Base-by-base conservation (phyloP, 805 yeast species). In the Candida nanaspora region DNA sequence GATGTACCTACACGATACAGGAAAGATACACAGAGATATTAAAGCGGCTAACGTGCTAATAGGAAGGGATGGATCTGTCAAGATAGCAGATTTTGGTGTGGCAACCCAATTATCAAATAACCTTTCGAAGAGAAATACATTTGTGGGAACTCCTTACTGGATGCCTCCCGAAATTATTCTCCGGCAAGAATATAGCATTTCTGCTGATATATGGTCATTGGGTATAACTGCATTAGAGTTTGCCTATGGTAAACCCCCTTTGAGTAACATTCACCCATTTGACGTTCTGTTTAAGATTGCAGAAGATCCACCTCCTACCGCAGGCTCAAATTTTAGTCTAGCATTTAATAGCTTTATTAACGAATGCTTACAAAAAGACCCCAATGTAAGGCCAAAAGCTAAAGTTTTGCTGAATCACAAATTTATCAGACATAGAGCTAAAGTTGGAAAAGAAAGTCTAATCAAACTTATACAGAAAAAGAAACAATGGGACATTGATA, bases 31-130 rank as follows among this genome's bases (percentile, higher is more conserved):
- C 57, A 65, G 98, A 45, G 98, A 91, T 59, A 85, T 91, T 40
- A 91, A 89, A 57, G 95, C 97, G 2, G 98, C 96, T 0, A 91
- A 91, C 57, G 77, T 91, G 20, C 63, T 91, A 27, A 58, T 89
- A 15, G 80, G 86, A 16, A 72, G 72, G 2, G 62, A 70, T 11
- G 89, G 94, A 3, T 80, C 74, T 9, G 91, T 87, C 13, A 93
- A 91, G 52, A 70, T 91, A 37, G 97, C 96, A 2, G 98, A 91
- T 59, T 91, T 91, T 61, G 98, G 98, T 1, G 96, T 91, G 10
- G 95, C 98, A 1, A 86, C 97, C 1, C 84, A 80, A 50, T 69
- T 63, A 4, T 70, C 79, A 2, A 80, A 80, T 39, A 69, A 75
- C 49, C 62, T 76, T 42, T 68, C 76, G 15, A 68, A 78, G 42